These are phyloP conservation scores for Penicillium subrubescens DNA, from an alignment of 495 filamentous ascomycete genomes.

Conservation along the genomic window DNA sequence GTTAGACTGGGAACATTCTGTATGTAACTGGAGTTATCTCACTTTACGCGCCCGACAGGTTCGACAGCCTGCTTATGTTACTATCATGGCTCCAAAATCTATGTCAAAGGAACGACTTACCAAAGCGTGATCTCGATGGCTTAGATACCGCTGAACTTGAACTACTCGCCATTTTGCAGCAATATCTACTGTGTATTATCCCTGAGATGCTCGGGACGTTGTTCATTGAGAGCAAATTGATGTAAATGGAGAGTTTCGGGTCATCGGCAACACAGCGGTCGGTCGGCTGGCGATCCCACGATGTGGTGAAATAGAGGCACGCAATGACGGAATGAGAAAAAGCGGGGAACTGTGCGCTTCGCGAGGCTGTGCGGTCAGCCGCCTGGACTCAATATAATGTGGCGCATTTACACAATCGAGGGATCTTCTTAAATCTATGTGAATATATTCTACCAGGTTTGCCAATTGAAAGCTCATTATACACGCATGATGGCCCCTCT, in stretches of 20 bases:
- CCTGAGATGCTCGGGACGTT: not conserved
- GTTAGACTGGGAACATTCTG: not conserved
- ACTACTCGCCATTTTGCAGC: not conserved
- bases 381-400: not conserved
- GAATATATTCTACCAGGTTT: not conserved
- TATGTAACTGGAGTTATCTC: not conserved
- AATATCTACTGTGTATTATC: not conserved
- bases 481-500: too few relatives aligned
- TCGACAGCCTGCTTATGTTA: conserved; percentile 24
- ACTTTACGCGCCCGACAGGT: conserved; percentile 35
- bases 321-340: conserved; percentile 21
- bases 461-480: too few relatives aligned
- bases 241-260: conserved; percentile 1
- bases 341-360: conserved; percentile 27
- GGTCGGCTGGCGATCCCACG: conserved; percentile 9
- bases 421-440: not conserved
- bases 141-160: conserved; percentile 14
- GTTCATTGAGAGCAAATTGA: not conserved
- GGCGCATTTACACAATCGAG: not conserved
- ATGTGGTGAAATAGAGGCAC: conserved; percentile 17
- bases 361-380: conserved; percentile 8
- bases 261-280: conserved; percentile 15
- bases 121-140: conserved; percentile 27
- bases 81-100: not conserved
- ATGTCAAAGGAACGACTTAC: conserved; percentile 10